These are phyloP conservation scores for Plantago elongata DNA, from an alignment of 257 asterid species.

Conservation along the genomic window DNA sequence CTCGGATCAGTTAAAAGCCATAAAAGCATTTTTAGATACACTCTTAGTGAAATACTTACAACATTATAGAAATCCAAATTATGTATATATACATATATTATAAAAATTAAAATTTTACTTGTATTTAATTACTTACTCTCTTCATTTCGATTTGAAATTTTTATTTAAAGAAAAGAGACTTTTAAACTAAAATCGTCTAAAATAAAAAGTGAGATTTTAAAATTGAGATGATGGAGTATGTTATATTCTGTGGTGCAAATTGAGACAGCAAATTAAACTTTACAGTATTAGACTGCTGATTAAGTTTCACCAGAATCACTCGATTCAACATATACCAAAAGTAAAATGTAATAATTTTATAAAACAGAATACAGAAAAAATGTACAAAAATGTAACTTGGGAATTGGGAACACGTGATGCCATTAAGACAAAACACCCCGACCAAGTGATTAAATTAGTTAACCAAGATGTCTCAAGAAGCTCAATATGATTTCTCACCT, in stretches of 20 bases:
- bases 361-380: constrained; percentile 21
- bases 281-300: constrained; percentile 24
- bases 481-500: constrained; percentile 23
- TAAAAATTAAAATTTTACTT: no score
- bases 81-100: no score
- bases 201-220: no score
- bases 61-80: no score
- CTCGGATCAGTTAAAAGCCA: no score
- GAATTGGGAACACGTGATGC: constrained; percentile 65
- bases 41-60: no score
- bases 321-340: constrained; percentile 26
- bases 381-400: constrained; percentile 57
- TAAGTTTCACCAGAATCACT: constrained; percentile 7
- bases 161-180: no score
- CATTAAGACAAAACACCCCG: constrained; percentile 97
- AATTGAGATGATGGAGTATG: no score
- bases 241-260: background rate
- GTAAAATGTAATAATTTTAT: constrained; percentile 17
- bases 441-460: constrained; percentile 61
- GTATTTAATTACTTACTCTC: no score
- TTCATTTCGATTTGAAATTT: no score
- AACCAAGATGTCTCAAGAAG: constrained; percentile 44
- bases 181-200: no score
- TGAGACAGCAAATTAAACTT: constrained; percentile 25
- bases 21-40: no score